Percentiles rank a stretch among this genome's conserved stretches.
Evolutionary conservation across 2,329 filamentous ascomycete genomes (phyloP).

Genomic region (Pleomassaria siparia): DNA sequence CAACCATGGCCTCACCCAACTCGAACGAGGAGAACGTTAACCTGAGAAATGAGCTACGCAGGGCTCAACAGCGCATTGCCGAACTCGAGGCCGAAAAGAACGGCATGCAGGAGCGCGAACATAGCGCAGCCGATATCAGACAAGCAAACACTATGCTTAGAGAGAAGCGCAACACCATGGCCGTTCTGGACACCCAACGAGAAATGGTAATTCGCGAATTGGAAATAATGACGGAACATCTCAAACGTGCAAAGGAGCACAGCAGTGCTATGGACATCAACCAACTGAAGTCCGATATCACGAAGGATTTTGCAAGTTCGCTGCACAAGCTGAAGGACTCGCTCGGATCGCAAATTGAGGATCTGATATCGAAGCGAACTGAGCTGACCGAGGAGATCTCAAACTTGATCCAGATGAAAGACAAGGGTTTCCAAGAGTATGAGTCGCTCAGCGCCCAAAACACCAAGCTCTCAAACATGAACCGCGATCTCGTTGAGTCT

Average conservation of each 20-base stretch:
- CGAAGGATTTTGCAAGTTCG: slow-evolving; percentile 64
- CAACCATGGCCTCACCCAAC: slow-evolving; percentile 62
- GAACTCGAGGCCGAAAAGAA: slow-evolving; percentile 82
- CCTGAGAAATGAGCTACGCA: slow-evolving; percentile 71
- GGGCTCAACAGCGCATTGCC: slow-evolving; percentile 79
- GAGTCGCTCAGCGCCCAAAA: slow-evolving; percentile 95
- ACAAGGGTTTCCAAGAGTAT: slow-evolving; percentile 92
- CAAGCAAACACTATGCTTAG: slow-evolving; percentile 83
- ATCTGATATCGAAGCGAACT: slow-evolving; percentile 85
- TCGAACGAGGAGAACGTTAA: slow-evolving; percentile 49
- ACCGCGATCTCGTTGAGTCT: slow-evolving; percentile 91
- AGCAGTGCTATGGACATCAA: slow-evolving; percentile 78
- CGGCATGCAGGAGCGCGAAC: slow-evolving; percentile 54
- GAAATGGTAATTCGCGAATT: slow-evolving; percentile 94
- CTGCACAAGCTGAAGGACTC: slow-evolving; percentile 76
- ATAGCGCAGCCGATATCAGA: slow-evolving; percentile 64
- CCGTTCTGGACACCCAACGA: slow-evolving; percentile 87
- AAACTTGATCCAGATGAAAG: slow-evolving; percentile 79
- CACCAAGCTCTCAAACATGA: slow-evolving; percentile 88
- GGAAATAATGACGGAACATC: slow-evolving; percentile 83
- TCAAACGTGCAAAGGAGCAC: slow-evolving; percentile 81
- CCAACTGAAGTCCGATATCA: slow-evolving; percentile 64
- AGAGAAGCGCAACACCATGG: slow-evolving; percentile 95
- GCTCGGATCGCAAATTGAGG: slow-evolving; percentile 73
- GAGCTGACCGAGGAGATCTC: slow-evolving; percentile 82